Percentiles rank a stretch among this genome's conserved stretches.
phyloP scores from a whole-genome alignment of 352 stramenopile genomes.

The Pythium vanterpoolii region DNA sequence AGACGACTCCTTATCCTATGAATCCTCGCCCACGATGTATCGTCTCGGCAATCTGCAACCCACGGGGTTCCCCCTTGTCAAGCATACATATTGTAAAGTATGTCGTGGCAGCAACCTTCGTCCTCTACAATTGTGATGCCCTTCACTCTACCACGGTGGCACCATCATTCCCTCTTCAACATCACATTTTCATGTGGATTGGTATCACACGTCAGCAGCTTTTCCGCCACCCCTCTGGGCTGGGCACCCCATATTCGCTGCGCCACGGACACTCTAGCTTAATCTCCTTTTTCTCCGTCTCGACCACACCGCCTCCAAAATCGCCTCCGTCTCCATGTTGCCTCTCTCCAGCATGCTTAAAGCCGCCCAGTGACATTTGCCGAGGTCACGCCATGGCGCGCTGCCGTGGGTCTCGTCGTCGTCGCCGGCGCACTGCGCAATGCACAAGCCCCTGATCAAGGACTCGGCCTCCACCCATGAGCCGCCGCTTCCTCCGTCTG shows the following conservation, averaged over 20 bases:
- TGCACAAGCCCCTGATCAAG: neutral
- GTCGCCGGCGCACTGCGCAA: neutral
- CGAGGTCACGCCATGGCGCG: neutral
- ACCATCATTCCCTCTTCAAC: neutral
- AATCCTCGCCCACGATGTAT: no score
- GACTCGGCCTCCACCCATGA: neutral
- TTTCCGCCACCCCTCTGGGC: neutral
- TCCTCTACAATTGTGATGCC: neutral
- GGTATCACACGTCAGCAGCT: no score
- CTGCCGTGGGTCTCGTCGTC: neutral
- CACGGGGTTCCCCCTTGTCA: no score
- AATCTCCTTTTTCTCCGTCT: neutral
- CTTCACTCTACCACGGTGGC: neutral
- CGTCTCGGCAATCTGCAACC: no score
- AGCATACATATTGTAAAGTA: no score
- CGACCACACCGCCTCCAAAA: neutral
- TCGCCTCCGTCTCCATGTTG: neutral
- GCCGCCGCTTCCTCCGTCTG: slow-evolving; percentile 13
- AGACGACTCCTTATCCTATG: no score
- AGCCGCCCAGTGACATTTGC: neutral
- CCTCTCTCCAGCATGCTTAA: neutral
- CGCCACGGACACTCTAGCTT: neutral
- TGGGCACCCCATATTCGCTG: neutral
- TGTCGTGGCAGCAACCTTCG: no score
- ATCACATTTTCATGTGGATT: neutral